phyloP scores from a whole-genome alignment of 306 rosid genomes.

The peach (Prunus persica) region DNA sequence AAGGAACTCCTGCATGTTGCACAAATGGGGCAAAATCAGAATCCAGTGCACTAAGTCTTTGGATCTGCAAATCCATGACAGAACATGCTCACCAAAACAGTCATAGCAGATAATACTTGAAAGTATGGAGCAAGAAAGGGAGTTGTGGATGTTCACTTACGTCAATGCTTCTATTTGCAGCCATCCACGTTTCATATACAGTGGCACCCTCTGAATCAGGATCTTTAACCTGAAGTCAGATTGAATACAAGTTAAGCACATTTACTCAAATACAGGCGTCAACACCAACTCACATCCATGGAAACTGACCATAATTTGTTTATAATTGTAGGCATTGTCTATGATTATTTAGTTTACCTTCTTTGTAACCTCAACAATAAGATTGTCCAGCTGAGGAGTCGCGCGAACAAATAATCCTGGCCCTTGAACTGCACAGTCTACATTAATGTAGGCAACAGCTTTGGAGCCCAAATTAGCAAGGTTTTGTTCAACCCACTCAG shows the following conservation, averaged over 20 bases:
- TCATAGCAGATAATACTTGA: neutral
- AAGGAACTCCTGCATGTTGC: slow-evolving; percentile 92
- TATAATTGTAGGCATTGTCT: neutral
- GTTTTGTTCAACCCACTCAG: slow-evolving; percentile 98
- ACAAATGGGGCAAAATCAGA: slow-evolving; percentile 94
- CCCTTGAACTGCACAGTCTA: slow-evolving; percentile 96
- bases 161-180: slow-evolving; percentile 29
- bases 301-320: neutral
- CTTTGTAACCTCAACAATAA: slow-evolving; percentile 67
- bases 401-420: slow-evolving; percentile 80
- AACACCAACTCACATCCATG: neutral
- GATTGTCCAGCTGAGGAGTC: slow-evolving; percentile 90
- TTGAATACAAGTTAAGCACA: slow-evolving; percentile 11
- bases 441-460: slow-evolving; percentile 91
- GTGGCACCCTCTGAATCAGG: slow-evolving; percentile 64
- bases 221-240: slow-evolving; percentile 73
- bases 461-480: slow-evolving; percentile 68
- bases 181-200: slow-evolving; percentile 55
- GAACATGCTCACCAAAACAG: neutral
- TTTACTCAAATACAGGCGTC: slow-evolving; percentile 9
- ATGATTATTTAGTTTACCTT: slow-evolving; percentile 40
- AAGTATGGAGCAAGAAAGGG: neutral
- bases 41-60: slow-evolving; percentile 67
- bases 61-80: slow-evolving; percentile 53
- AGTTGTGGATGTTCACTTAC: slow-evolving; percentile 37